A percentile compares a stretch with the other conserved stretches of the same genome.
Evolutionary conservation across 352 stramenopile species (phyloP).

Genomic region (Globisporangium radiosum): DNA sequence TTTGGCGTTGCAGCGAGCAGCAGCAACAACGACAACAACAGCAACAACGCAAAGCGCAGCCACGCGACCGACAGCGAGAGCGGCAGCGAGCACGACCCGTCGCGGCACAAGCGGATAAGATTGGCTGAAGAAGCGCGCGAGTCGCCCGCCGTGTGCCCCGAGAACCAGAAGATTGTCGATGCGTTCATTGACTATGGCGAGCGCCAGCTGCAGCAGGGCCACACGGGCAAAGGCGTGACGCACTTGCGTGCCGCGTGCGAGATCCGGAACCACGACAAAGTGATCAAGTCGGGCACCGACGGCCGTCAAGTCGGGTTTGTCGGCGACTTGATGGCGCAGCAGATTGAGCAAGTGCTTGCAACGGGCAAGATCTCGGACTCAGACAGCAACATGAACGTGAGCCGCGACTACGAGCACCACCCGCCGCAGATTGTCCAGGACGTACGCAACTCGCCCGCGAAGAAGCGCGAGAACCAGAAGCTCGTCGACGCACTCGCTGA

Average conservation of each 20-base stretch:
- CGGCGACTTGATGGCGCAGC: conserved; percentile 43
- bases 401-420: conserved; percentile 36
- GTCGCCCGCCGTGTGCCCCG: conserved; percentile 28
- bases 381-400: conserved; percentile 40
- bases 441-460: conserved; percentile 36
- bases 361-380: conserved; percentile 49
- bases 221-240: conserved; percentile 70
- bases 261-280: conserved; percentile 44
- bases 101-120: conserved; percentile 47
- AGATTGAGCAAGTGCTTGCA: conserved; percentile 54
- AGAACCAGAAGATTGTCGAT: conserved; percentile 76
- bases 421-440: conserved; percentile 38
- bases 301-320: conserved; percentile 39
- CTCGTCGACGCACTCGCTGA: conserved; percentile 56
- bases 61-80: conserved; percentile 12
- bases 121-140: conserved; percentile 50
- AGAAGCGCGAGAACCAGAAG: conserved; percentile 52
- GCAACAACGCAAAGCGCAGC: conserved; percentile 8
- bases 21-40: conserved; percentile 4
- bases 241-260: conserved; percentile 58
- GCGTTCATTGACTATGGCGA: conserved; percentile 62
- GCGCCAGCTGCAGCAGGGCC: conserved; percentile 43
- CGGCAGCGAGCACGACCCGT: conserved; percentile 22
- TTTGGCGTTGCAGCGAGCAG: conserved; percentile 22
- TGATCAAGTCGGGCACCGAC: conserved; percentile 38